Base-by-base conservation (phyloP, 2,329 filamentous ascomycete genomes). In the Fusarium oligoseptatum region DNA sequence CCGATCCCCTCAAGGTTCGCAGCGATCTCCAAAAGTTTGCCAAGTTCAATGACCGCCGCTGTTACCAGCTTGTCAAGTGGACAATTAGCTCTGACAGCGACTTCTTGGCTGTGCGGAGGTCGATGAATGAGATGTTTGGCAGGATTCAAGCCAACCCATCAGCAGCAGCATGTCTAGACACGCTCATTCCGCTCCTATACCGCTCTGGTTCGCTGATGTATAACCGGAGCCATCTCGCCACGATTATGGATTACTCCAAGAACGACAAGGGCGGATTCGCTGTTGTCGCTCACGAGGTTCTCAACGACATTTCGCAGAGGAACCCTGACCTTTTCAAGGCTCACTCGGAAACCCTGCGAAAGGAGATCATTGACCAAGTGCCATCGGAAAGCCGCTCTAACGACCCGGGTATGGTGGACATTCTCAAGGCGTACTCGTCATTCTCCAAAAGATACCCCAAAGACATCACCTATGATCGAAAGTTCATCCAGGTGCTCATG, bases 281-380 rank as follows among this genome's bases (percentile, higher is more conserved):
- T 7, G 86, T 89, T 22, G 91, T 94, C 15, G 96, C 97, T 2
- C 95, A 98, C 79, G 94, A 97, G 79, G 89, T 98, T 63, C 88
- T 98, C 57, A 96, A 95, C 78, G 94, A 98, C 80, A 98, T 98
- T 34, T 98, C 97, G 0, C 92, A 94, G 63, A 91, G 92, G 55
- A 97, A 97, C 73, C 95, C 97, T 0, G 93, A 96, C 68, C 91
- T 98, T 10, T 95, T 99, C 85, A 96, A 97, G 80, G 94, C 94
- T 2, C 96, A 98, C 76, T 93, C 98, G 7, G 94, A 95, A 70
- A 95, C 97, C 72, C 90, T 99, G 56, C 98, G 95, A 84, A 95
- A 94, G 80, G 92, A 95, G 68, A 89, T 99, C 20, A 91, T 95
- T 74, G 90, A 94, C 29, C 92, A 95, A 78, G 93, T 94, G 2